A percentile compares a stretch with the other conserved stretches of the same genome.
phyloP scores from a whole-genome alignment of 495 filamentous ascomycete genomes.

The Corynascus novoguineensis region DNA sequence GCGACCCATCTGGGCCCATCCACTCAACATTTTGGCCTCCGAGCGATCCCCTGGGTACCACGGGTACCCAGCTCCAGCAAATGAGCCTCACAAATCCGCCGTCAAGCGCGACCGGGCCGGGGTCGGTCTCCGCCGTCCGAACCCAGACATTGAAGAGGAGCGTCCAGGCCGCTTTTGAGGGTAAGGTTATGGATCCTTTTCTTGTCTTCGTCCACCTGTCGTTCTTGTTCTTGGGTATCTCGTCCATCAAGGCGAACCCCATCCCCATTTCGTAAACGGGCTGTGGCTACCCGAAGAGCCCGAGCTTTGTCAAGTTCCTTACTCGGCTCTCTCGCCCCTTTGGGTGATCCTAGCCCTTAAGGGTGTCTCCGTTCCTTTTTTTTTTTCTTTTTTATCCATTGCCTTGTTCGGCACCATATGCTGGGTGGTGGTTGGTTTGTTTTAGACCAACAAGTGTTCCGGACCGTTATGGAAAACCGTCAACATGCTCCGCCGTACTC shows the following conservation, averaged over 20 bases:
- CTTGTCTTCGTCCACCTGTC: neutral
- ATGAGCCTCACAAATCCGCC: slow-evolving; percentile 46
- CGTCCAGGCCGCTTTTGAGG: slow-evolving; percentile 74
- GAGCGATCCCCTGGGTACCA: neutral
- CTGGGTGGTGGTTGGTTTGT: too few species aligned
- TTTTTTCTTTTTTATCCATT: neutral
- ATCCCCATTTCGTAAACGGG: neutral
- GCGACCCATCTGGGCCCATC: neutral
- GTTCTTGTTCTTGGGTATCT: neutral
- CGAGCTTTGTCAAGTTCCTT: slow-evolving; percentile 10
- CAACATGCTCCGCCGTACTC: slow-evolving; percentile 14
- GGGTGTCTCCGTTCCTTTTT: neutral
- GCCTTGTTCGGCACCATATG: slow-evolving; percentile 1
- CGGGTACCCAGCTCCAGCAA: neutral
- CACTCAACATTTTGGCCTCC: neutral
- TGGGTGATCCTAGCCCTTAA: neutral
- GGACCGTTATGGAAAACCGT: slow-evolving; percentile 13
- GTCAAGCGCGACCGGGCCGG: slow-evolving; percentile 41
- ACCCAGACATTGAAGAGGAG: slow-evolving; percentile 63
- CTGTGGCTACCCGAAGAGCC: slow-evolving; percentile 19
- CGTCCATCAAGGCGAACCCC: neutral
- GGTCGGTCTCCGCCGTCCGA: slow-evolving; percentile 35
- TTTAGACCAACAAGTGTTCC: neutral
- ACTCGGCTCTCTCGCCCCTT: neutral
- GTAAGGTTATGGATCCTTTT: slow-evolving; percentile 41